Evolutionary conservation across 805 yeast species (phyloP).

Genomic region (Novakomyces olei): DNA sequence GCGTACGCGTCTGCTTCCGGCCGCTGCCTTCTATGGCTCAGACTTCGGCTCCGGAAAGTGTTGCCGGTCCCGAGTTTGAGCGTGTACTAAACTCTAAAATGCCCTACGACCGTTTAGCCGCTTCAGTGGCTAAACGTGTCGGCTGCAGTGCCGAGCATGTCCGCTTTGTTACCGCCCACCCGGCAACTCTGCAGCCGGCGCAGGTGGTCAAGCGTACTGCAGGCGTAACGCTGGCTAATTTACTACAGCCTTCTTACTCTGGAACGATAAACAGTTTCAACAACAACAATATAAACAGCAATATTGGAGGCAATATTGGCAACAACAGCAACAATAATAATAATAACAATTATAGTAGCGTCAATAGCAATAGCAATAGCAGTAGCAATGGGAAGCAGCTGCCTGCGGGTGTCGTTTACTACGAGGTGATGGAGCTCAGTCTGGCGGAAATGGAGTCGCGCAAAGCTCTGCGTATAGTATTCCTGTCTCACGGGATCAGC

Average conservation of each 20-base stretch:
- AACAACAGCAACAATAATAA: neutral
- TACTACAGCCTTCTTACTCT: neutral
- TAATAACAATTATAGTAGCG: neutral
- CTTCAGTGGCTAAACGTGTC: constrained; percentile 33
- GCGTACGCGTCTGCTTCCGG: constrained; percentile 13
- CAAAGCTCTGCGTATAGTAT: constrained; percentile 39
- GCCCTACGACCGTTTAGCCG: constrained; percentile 35
- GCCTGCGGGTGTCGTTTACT: constrained; percentile 26
- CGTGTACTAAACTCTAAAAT: constrained; percentile 49
- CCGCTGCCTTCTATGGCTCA: constrained; percentile 8
- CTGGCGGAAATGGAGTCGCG: constrained; percentile 57
- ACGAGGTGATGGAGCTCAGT: constrained; percentile 56
- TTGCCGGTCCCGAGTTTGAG: constrained; percentile 15
- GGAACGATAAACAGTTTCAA: neutral
- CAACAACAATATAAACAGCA: no score
- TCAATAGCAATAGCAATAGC: neutral
- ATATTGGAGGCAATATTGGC: neutral
- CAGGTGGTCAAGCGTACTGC: neutral
- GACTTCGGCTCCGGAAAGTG: constrained; percentile 6
- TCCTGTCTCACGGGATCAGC: constrained; percentile 53
- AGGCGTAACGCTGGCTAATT: neutral
- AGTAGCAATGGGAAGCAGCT: constrained; percentile 1
- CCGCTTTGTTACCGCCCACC: constrained; percentile 38
- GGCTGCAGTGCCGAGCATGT: constrained; percentile 36
- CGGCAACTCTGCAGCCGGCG: neutral